phyloP scores from a whole-genome alignment of 2,329 filamentous ascomycete genomes.

The Fusarium luffae region DNA sequence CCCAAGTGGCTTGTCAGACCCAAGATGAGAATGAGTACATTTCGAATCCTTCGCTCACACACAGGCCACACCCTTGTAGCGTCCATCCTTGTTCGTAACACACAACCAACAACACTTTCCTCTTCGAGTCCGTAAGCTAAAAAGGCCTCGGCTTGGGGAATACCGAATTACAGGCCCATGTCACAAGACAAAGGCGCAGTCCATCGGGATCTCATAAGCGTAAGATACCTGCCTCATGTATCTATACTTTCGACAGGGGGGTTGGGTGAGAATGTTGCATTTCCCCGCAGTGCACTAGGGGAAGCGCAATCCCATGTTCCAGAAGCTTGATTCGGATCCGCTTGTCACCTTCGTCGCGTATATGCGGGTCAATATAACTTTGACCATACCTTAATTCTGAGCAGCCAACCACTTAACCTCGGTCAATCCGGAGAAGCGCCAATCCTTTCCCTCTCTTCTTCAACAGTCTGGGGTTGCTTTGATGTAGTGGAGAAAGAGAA shows the following conservation, averaged over 20 bases:
- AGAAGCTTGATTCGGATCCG: slow-evolving; percentile 25
- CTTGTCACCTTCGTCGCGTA: slow-evolving; percentile 12
- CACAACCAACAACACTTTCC: slow-evolving; percentile 20
- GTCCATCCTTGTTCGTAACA: background rate
- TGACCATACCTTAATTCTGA: slow-evolving; percentile 29
- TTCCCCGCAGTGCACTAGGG: slow-evolving; percentile 24
- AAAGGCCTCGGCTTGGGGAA: slow-evolving; percentile 27
- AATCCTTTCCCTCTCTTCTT: slow-evolving; percentile 15
- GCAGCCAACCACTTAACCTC: slow-evolving; percentile 22
- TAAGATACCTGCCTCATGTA: background rate
- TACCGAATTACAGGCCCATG: slow-evolving; percentile 35
- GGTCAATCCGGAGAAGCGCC: slow-evolving; percentile 17
- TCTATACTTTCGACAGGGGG: background rate
- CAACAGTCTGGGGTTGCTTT: slow-evolving; percentile 16
- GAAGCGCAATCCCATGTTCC: slow-evolving; percentile 20
- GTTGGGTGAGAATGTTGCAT: slow-evolving; percentile 13
- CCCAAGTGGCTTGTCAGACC: slow-evolving; percentile 1
- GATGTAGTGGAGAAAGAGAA: slow-evolving; percentile 10
- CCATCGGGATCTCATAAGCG: slow-evolving; percentile 14
- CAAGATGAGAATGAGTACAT: slow-evolving; percentile 1
- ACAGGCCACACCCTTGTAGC: background rate
- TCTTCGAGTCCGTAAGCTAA: slow-evolving; percentile 21
- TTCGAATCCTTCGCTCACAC: slow-evolving; percentile 2
- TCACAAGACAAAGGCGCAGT: slow-evolving; percentile 4
- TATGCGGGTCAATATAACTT: slow-evolving; percentile 20